These are phyloP conservation scores for Aspergillus candidus DNA, from an alignment of 2,329 filamentous ascomycete genomes.

Conservation along the genomic window DNA sequence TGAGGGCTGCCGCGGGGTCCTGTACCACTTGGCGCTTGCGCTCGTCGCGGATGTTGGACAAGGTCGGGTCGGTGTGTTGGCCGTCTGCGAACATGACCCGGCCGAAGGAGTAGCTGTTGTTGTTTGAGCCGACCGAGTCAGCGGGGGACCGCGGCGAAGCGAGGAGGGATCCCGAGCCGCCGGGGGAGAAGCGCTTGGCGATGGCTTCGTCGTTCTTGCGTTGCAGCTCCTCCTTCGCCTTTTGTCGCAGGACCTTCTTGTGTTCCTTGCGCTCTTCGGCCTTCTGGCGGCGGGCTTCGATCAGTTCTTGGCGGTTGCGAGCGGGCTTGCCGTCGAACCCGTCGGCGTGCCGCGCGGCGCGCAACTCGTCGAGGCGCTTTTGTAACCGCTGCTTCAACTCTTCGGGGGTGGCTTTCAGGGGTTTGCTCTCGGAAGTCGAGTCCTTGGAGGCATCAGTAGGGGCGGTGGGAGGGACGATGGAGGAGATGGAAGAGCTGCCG, in stretches of 20 bases:
- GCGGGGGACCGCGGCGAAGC: conserved; percentile 49
- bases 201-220: conserved; percentile 52
- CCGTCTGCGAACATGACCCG: conserved; percentile 88
- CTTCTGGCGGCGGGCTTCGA: conserved; percentile 82
- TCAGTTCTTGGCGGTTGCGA: conserved; percentile 81
- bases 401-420: conserved; percentile 63
- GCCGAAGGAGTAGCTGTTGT: conserved; percentile 77
- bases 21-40: conserved; percentile 75
- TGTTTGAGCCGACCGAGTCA: conserved; percentile 33
- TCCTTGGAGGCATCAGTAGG: conserved; percentile 21
- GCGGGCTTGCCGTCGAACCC: conserved; percentile 74
- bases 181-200: conserved; percentile 49
- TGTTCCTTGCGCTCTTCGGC: conserved; percentile 79
- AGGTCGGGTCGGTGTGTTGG: conserved; percentile 66
- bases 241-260: conserved; percentile 75
- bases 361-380: conserved; percentile 76
- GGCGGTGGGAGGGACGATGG: conserved; percentile 47
- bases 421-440: conserved; percentile 46
- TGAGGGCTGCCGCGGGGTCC: conserved; percentile 79
- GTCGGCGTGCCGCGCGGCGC: conserved; percentile 80
- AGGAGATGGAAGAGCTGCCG: conserved; percentile 63
- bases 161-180: conserved; percentile 54
- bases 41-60: conserved; percentile 56
- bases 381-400: conserved; percentile 72
- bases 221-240: conserved; percentile 76